phyloP scores from a whole-genome alignment of 441 rosid species.

The Metrosideros polymorpha region DNA sequence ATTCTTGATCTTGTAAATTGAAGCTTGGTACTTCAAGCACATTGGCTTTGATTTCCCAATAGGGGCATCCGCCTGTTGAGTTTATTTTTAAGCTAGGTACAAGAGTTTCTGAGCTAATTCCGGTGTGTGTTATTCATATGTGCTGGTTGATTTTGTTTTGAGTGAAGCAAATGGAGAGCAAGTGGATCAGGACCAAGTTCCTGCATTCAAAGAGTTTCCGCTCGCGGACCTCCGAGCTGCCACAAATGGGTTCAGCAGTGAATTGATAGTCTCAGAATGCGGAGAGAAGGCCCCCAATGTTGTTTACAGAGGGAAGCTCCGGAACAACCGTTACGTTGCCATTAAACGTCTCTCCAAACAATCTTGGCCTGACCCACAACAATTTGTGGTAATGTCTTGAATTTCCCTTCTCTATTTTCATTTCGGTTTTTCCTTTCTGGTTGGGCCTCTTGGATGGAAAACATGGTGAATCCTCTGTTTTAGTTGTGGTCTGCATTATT shows the following conservation, averaged over 20 bases:
- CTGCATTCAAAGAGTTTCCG: slow-evolving; percentile 9
- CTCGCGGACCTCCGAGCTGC: slow-evolving; percentile 8
- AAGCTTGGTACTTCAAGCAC: neutral
- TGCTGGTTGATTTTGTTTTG: neutral
- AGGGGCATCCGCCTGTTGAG: neutral
- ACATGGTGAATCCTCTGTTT: neutral
- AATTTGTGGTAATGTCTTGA: slow-evolving; percentile 32
- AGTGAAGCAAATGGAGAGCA: slow-evolving; percentile 6
- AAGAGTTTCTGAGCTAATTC: neutral
- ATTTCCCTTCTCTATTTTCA: neutral
- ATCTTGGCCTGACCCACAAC: slow-evolving; percentile 75
- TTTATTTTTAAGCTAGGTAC: neutral
- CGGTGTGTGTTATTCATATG: neutral
- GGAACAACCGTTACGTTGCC: slow-evolving; percentile 47
- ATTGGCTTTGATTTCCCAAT: neutral
- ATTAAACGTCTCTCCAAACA: slow-evolving; percentile 56
- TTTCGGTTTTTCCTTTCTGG: neutral
- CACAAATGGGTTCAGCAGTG: slow-evolving; percentile 52
- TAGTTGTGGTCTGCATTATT: neutral
- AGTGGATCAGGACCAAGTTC: slow-evolving; percentile 9
- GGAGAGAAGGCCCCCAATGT: slow-evolving; percentile 76
- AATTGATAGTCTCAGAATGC: slow-evolving; percentile 53
- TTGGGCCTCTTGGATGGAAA: neutral
- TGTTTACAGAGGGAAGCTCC: slow-evolving; percentile 55
- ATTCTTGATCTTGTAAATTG: neutral